A percentile compares a stretch with the other conserved stretches of the same genome.
phyloP scores from a whole-genome alignment of 2,329 filamentous ascomycete species.

The Fusarium robinianum region DNA sequence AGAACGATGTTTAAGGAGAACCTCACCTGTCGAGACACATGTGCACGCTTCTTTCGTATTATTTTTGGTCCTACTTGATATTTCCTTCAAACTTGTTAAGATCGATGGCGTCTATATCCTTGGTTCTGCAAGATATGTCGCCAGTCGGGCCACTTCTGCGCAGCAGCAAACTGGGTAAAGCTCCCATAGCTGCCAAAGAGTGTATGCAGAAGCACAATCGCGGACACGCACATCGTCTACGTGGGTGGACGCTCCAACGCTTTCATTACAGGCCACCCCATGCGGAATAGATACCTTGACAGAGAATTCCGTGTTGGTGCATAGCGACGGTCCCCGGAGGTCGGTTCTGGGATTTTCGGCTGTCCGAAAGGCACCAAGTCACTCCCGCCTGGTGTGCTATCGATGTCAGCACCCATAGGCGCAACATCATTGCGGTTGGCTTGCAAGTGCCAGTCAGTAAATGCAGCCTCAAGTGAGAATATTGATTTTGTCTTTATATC shows the following conservation, averaged over 20 bases:
- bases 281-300: conserved; percentile 66
- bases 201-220: conserved; percentile 64
- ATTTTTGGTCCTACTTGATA: too few relatives aligned
- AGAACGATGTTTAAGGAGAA: background rate
- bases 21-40: too few relatives aligned
- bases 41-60: too few relatives aligned
- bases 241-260: conserved; percentile 60
- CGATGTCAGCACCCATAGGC: conserved; percentile 63
- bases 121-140: too few relatives aligned
- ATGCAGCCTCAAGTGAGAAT: conserved; percentile 14
- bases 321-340: conserved; percentile 60
- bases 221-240: conserved; percentile 69
- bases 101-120: too few relatives aligned
- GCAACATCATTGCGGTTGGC: conserved; percentile 74
- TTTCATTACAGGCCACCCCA: conserved; percentile 69
- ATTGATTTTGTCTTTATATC: conserved; percentile 57
- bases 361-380: conserved; percentile 62
- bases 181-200: conserved; percentile 70
- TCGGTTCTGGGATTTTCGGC: conserved; percentile 63
- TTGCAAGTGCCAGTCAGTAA: conserved; percentile 40
- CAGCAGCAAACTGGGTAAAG: conserved; percentile 63
- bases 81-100: too few relatives aligned
- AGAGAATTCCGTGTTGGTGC: conserved; percentile 66
- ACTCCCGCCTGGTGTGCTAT: conserved; percentile 66
- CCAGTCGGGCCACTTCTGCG: conserved; percentile 66